Evolutionary conservation across 495 filamentous ascomycete species (phyloP).

Genomic region (Neurospora terricola): DNA sequence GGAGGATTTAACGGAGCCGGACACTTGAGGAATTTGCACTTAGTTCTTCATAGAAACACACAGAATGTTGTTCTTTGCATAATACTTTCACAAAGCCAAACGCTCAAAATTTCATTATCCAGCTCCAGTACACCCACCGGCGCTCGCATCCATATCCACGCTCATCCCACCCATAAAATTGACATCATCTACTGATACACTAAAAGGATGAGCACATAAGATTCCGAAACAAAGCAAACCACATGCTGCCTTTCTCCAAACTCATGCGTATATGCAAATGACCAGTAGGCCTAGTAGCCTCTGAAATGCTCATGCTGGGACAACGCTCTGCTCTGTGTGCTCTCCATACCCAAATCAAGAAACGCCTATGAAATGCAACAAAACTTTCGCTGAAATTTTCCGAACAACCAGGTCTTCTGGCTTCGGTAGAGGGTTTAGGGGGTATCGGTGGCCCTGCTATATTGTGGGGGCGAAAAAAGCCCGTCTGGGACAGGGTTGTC

Average conservation of each 20-base stretch:
- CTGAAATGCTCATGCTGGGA: background rate
- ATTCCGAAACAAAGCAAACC: background rate
- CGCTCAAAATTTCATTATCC: background rate
- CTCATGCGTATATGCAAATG: background rate
- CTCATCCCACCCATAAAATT: background rate
- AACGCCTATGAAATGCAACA: background rate
- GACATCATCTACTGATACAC: background rate
- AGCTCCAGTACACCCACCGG: background rate
- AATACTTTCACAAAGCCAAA: background rate
- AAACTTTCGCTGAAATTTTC: background rate
- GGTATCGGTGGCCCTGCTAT: background rate
- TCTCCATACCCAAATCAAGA: background rate
- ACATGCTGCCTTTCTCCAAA: background rate
- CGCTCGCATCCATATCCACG: background rate
- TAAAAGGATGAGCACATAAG: background rate
- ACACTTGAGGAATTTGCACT: background rate
- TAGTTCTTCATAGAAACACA: background rate
- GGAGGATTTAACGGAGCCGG: background rate
- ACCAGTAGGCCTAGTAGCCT: background rate
- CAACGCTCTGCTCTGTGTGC: background rate
- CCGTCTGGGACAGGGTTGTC: background rate
- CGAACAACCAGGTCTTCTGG: background rate
- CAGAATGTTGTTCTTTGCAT: background rate
- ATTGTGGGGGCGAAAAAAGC: background rate
- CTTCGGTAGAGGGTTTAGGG: background rate